Evolutionary conservation across 2,329 filamentous ascomycete species (phyloP).

Genomic region (Knoxdaviesia proteae): DNA sequence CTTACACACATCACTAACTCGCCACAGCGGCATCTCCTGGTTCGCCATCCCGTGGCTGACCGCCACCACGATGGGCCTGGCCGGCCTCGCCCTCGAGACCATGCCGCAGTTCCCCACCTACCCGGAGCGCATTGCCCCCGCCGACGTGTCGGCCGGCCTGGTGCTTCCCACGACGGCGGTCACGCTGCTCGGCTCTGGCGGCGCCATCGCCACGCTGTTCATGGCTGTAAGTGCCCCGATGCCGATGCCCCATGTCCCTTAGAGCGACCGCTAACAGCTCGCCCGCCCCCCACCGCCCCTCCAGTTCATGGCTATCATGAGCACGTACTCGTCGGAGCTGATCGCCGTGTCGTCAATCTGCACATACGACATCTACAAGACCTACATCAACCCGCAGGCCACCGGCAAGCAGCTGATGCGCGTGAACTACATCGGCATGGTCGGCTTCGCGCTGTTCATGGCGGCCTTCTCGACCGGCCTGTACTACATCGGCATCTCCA

Average conservation of each 20-base stretch:
- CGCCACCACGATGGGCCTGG: constrained; percentile 62
- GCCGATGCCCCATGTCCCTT: neutral
- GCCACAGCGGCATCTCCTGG: constrained; percentile 42
- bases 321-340: constrained; percentile 53
- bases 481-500: constrained; percentile 45
- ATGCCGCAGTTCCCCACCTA: constrained; percentile 47
- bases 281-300: neutral
- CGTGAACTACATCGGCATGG: constrained; percentile 50
- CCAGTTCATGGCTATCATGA: constrained; percentile 62
- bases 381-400: constrained; percentile 54
- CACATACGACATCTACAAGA: constrained; percentile 69
- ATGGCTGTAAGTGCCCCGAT: constrained; percentile 23
- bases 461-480: constrained; percentile 52
- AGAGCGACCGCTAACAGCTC: neutral
- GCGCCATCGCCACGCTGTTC: constrained; percentile 50
- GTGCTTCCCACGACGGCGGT: constrained; percentile 62
- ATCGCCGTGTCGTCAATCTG: constrained; percentile 64
- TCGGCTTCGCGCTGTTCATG: constrained; percentile 50
- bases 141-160: constrained; percentile 53
- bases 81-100: constrained; percentile 53
- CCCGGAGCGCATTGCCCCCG: constrained; percentile 43
- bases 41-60: constrained; percentile 74
- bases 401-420: constrained; percentile 52
- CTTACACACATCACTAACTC: neutral
- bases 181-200: constrained; percentile 56